Evolutionary conservation across 2,329 filamentous ascomycete genomes (phyloP).

Genomic region (Diaporthe sp.): DNA sequence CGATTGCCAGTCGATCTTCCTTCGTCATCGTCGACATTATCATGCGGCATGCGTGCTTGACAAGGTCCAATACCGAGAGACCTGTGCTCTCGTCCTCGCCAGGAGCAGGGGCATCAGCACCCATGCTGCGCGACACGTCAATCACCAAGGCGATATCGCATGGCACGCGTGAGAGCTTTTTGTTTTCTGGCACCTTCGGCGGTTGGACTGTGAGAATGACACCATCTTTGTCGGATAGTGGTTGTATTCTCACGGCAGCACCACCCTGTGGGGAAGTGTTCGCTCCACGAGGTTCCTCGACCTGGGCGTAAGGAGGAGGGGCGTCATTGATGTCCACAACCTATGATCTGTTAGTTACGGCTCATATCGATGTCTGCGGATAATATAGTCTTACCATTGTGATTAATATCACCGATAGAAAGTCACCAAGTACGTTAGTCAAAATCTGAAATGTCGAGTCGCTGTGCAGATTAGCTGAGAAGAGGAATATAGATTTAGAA

Average conservation of each 20-base stretch:
- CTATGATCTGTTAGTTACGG: not conserved
- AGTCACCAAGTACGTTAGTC: not conserved
- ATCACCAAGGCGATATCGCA: constrained; percentile 72
- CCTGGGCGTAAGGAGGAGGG: not conserved
- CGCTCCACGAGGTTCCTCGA: not conserved
- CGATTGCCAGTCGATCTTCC: constrained; percentile 66
- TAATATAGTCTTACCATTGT: not conserved
- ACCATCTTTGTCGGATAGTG: constrained; percentile 49
- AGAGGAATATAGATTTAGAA: too few species aligned
- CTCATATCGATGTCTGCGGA: not conserved
- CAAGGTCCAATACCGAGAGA: constrained; percentile 66
- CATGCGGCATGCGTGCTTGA: constrained; percentile 68
- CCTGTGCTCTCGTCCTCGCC: constrained; percentile 58
- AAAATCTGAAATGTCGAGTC: not conserved
- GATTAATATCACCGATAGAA: not conserved
- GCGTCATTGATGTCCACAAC: not conserved
- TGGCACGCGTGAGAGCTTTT: constrained; percentile 52
- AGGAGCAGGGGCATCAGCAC: constrained; percentile 54
- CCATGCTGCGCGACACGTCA: constrained; percentile 70
- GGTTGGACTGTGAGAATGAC: constrained; percentile 59
- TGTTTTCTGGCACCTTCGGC: constrained; percentile 47
- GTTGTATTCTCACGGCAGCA: constrained; percentile 48
- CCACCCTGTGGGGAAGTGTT: not conserved
- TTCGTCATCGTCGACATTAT: constrained; percentile 65
- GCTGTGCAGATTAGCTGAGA: not conserved